phyloP scores from a whole-genome alignment of 768 basidiomycete species.

The Kwoniella pini region DNA sequence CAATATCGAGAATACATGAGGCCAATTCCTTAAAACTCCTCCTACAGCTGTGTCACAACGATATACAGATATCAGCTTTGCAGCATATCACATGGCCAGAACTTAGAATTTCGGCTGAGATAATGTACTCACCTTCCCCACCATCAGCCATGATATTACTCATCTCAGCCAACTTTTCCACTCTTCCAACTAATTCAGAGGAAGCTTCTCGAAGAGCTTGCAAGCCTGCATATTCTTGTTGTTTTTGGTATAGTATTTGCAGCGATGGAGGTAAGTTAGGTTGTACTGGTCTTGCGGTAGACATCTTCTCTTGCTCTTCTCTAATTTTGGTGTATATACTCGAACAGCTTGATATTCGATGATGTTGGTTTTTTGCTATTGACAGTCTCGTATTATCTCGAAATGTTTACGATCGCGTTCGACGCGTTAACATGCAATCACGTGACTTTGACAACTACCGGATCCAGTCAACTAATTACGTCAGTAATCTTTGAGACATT shows the following conservation, averaged over 20 bases:
- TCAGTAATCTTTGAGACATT: too few relatives aligned
- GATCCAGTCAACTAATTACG: conserved; percentile 11
- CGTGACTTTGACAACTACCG: neutral
- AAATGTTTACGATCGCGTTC: too few relatives aligned
- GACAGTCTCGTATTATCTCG: too few relatives aligned
- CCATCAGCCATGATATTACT: conserved; percentile 56
- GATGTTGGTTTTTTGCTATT: too few relatives aligned
- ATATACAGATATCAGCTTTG: neutral
- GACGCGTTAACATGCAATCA: conserved; percentile 8
- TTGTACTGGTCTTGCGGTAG: conserved; percentile 13
- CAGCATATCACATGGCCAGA: neutral
- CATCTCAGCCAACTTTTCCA: conserved; percentile 54
- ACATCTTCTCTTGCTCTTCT: neutral
- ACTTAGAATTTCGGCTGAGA: neutral
- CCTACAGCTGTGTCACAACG: conserved; percentile 50
- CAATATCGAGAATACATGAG: conserved; percentile 55
- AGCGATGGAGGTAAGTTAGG: conserved; percentile 34
- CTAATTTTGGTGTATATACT: too few relatives aligned
- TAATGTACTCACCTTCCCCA: conserved; percentile 51
- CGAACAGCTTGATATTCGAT: too few relatives aligned
- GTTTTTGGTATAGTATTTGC: conserved; percentile 52
- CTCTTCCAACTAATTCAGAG: conserved; percentile 41
- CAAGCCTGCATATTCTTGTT: conserved; percentile 55
- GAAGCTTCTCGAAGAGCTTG: conserved; percentile 50
- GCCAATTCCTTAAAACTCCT: conserved; percentile 55